Evolutionary conservation across 73 alveolate genomes (phyloP).

Genomic region (Tetrahymena borealis): DNA sequence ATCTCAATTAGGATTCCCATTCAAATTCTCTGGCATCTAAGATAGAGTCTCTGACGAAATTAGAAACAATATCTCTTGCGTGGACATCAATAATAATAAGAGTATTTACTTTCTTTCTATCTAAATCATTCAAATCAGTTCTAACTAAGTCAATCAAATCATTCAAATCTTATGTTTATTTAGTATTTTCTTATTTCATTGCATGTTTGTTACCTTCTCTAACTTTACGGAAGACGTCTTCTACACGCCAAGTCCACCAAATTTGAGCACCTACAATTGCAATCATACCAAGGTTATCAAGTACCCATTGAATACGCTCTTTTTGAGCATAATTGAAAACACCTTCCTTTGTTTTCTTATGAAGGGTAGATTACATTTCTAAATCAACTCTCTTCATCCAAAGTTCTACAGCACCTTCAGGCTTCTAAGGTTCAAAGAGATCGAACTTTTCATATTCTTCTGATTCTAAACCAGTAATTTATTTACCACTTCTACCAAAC

Average conservation of each 20-base stretch:
- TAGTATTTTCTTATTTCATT: constrained; percentile 92
- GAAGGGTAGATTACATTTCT: constrained; percentile 94
- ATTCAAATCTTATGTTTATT: constrained; percentile 71
- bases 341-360: constrained; percentile 82
- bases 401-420: constrained; percentile 92
- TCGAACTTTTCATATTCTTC: constrained; percentile 97
- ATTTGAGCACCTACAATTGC: constrained; percentile 96
- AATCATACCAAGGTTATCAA: constrained; percentile 94
- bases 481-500: constrained; percentile 73
- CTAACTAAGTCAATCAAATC: constrained; percentile 96
- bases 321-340: constrained; percentile 90
- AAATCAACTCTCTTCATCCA: constrained; percentile 98
- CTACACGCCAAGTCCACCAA: constrained; percentile 99
- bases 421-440: constrained; percentile 90
- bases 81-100: constrained; percentile 98
- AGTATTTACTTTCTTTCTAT: constrained; percentile 89
- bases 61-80: constrained; percentile 98
- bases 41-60: constrained; percentile 91
- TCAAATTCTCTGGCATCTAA: constrained; percentile 97
- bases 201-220: constrained; percentile 99
- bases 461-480: constrained; percentile 94
- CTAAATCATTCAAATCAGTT: constrained; percentile 76
- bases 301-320: constrained; percentile 94
- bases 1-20: constrained; percentile 98
- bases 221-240: constrained; percentile 96